Evolutionary conservation across 768 basidiomycete species (phyloP), one percentile per base, ranked within the genome.

Genomic region (Phylloporus sp.): DNA sequence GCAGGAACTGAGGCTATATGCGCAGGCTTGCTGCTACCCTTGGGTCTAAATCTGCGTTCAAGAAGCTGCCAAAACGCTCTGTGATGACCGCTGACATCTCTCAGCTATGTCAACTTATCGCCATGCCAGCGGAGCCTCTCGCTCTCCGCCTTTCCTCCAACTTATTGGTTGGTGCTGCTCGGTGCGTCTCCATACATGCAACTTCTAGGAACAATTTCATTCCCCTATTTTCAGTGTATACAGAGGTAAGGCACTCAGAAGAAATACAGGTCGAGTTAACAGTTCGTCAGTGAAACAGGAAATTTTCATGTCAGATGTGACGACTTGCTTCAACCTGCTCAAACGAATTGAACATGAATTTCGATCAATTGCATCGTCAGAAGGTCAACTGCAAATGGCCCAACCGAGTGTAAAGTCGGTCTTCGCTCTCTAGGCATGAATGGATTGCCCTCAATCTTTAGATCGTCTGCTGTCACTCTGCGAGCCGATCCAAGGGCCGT

Each of bases 21-120:
- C 39, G 24, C 48, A 95, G 92, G 92, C 80, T 95, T 20, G 90
- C 90, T 8, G 91, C 92, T 2, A 95, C 92, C 2, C 72, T 94
- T 20, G 92, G 92, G 33, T 83, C 90, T 8, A 86, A 84, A 68
- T 86, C 88, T n/a, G 78, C 81, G 13, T 87, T 91, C 67, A 89
- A 80, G 59, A 91, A 85, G 58, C 70, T 95, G 5, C 84, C 90
- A 4, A 84, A 80, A 63, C 81, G 84, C 53, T 87, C 88, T 44
- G 84, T 94, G n/a, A 71, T 90, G 56, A 82, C 80, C 4, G 89
- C 90, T 28, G 84, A 95, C 64, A 90, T 95, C 37, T 65, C 80
- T 27, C 78, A 86, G 63, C 67, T 94, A 59, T 95, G 92, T 63
- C 77, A 74, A 29, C 75, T 91, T 31, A 92, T 95, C 42, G 77